phyloP scores from a whole-genome alignment of 495 filamentous ascomycete genomes.

The Beverwykella pulmonaria region DNA sequence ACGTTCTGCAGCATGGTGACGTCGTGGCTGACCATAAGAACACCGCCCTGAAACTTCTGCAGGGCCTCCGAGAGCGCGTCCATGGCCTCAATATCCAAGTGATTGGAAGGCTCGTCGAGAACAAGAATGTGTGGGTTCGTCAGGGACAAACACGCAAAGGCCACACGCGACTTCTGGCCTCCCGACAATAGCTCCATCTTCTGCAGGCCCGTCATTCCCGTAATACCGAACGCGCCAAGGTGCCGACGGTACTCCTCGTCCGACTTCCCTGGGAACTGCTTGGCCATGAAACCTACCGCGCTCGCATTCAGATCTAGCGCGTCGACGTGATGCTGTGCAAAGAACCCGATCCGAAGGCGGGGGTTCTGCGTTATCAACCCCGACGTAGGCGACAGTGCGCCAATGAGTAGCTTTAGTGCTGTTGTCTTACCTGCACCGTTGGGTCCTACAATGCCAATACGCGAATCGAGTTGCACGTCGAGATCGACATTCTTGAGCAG shows the following conservation, averaged over 20 bases:
- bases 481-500: constrained; percentile 87
- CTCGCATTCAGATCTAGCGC: constrained; percentile 85
- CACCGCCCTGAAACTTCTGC: constrained; percentile 84
- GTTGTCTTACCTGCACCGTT: constrained; percentile 99
- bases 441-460: constrained; percentile 97
- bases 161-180: constrained; percentile 97
- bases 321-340: constrained; percentile 98
- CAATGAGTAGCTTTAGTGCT: constrained; percentile 89
- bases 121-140: constrained; percentile 96
- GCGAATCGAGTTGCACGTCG: constrained; percentile 95
- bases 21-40: constrained; percentile 98
- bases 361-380: constrained; percentile 87
- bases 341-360: constrained; percentile 88
- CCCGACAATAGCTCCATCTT: constrained; percentile 94
- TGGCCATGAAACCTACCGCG: constrained; percentile 94
- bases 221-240: constrained; percentile 96
- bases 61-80: constrained; percentile 87
- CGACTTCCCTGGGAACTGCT: constrained; percentile 81
- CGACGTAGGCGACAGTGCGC: constrained; percentile 72
- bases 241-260: constrained; percentile 98
- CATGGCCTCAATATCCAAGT: constrained; percentile 99
- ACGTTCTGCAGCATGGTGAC: constrained; percentile 98
- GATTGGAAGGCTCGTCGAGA: constrained; percentile 97
- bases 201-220: constrained; percentile 93
- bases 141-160: constrained; percentile 90